Base-by-base conservation (phyloP, 345 rosid species). In the Heritiera littoralis region DNA sequence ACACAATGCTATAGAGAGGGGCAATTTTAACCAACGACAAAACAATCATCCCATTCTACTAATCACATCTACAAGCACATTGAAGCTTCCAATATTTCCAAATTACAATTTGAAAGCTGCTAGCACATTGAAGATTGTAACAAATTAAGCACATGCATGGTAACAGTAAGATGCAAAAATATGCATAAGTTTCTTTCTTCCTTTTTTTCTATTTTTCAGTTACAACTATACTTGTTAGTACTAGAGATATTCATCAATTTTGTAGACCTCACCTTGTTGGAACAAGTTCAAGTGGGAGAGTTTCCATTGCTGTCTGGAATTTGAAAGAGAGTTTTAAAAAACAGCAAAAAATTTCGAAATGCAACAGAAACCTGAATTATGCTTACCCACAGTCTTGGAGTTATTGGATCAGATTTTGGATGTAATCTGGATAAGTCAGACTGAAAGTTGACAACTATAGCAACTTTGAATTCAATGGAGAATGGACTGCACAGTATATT, bases 381-480 rank as follows among this genome's bases (percentile, higher is more conserved):
- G 66, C 89, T 83, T 82, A 95, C 98, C 99, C 99, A 95, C 6
- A 95, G 85, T 85, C 99, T 88, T 52, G 99, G 99, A 80, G 91
- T 86, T 75, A 87, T 89, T 52, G 99, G 97, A 84, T 93, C 97
- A 35, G 93, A 85, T 81, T 89, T 95, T 8, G 86, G 72, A 61
- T 92, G 90, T 85, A 85, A 85, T 84, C 88, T 90, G 59, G 90
- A 85, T 52, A 90, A 72, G 61, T 92, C 92, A 3, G 97, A 92
- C 80, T 83, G 86, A 74, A 95, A 95, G 82, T 69, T 88, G 81
- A 95, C 88, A 48, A 90, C 88, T 78, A 95, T 76, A 60, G 89
- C 84, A 48, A 88, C 90, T 88, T 92, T 95, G 85, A 93, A 93
- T 89, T 93, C 97, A 2, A 92, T 83, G 5, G 99, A 92, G 87